These are phyloP conservation scores for Talaromyces funiculosus DNA, from an alignment of 2,329 filamentous ascomycete species.

Conservation along the genomic window DNA sequence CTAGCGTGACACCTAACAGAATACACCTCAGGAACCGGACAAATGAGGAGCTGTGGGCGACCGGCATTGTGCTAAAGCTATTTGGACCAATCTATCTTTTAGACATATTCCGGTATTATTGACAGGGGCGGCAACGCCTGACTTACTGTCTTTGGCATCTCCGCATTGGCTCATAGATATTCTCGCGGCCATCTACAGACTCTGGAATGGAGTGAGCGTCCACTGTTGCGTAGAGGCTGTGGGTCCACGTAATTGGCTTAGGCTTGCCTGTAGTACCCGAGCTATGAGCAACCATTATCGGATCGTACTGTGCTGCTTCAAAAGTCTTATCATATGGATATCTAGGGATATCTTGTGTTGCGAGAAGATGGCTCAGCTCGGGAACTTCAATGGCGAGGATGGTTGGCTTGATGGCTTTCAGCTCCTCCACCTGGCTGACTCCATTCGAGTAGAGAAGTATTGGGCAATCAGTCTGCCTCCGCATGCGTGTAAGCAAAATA, in stretches of 20 bases:
- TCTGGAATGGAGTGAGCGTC: neutral
- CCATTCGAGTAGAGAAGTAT: neutral
- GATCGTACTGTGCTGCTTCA: neutral
- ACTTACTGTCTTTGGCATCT: neutral
- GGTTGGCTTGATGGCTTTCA: neutral
- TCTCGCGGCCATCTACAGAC: neutral
- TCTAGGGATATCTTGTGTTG: neutral
- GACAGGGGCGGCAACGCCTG: too few species aligned
- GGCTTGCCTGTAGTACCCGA: neutral
- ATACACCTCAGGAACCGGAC: neutral
- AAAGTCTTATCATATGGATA: slow-evolving; percentile 2
- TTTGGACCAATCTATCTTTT: too few species aligned
- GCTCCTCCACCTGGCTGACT: neutral
- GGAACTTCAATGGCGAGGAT: neutral
- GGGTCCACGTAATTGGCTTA: neutral
- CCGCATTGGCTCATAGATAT: neutral
- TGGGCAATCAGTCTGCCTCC: neutral
- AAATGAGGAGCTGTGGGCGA: neutral
- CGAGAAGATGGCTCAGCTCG: neutral
- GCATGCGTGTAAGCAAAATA: too few species aligned
- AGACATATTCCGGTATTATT: too few species aligned
- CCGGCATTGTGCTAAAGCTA: neutral
- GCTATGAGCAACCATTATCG: slow-evolving; percentile 1
- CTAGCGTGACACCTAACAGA: neutral
- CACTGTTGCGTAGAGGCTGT: neutral